Conservation (phyloP, 257 asterid genomes). For the Solanum gandarillasii region DNA sequence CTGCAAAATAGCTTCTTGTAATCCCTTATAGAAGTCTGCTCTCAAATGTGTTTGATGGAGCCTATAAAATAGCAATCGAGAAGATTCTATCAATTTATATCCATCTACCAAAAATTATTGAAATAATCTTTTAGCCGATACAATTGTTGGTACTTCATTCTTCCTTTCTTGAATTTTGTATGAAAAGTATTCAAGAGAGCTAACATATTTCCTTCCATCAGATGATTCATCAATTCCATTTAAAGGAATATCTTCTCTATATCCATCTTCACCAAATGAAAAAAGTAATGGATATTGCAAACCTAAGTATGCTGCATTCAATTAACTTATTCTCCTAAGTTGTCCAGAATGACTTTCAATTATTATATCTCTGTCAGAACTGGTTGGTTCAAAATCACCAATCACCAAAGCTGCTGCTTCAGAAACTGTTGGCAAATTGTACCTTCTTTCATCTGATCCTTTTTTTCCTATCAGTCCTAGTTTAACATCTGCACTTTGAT, state of each 20-base stretch:
- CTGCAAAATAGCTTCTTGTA: neutral
- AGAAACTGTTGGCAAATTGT: neutral
- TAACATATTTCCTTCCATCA: neutral
- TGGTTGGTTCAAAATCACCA: neutral
- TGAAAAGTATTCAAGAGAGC: neutral
- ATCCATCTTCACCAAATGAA: neutral
- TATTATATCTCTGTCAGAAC: neutral
- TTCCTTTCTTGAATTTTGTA: neutral
- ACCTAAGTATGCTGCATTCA: neutral
- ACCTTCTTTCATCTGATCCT: neutral
- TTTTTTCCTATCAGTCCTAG: neutral
- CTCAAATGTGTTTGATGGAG: neutral
- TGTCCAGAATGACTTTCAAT: neutral
- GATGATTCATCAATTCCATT: neutral
- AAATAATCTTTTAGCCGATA: too few species aligned
- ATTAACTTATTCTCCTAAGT: neutral
- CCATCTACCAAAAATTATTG: neutral
- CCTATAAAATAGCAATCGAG: too few species aligned
- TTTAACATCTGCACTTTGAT: too few species aligned
- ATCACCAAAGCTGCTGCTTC: neutral
- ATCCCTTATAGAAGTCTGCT: neutral
- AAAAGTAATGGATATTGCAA: neutral
- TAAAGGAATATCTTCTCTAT: neutral
- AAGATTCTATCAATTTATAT: neutral
- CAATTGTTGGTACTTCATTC: neutral